phyloP scores from a whole-genome alignment of 495 filamentous ascomycete genomes.

The Sporormia fimetaria region DNA sequence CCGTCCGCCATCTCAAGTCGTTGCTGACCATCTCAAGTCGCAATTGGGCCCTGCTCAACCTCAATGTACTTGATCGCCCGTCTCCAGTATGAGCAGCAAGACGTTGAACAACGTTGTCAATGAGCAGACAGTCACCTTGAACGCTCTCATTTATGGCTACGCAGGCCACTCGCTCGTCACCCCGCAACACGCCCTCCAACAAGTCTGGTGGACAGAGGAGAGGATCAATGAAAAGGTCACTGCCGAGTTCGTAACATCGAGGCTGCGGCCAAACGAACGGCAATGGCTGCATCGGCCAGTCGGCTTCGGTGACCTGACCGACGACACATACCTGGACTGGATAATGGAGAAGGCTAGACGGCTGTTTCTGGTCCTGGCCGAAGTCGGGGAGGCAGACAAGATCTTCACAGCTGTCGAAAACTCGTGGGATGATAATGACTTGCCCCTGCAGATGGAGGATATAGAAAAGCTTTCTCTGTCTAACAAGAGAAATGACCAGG shows the following conservation, averaged over 20 bases:
- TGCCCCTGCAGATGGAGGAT: slow-evolving; percentile 64
- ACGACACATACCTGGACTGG: slow-evolving; percentile 87
- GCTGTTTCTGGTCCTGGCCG: slow-evolving; percentile 71
- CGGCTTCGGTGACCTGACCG: slow-evolving; percentile 79
- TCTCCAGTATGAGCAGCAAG: slow-evolving; percentile 23
- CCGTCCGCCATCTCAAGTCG: not conserved
- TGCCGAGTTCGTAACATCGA: slow-evolving; percentile 54
- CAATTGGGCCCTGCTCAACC: too few relatives aligned
- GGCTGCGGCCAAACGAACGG: slow-evolving; percentile 53
- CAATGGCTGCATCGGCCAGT: slow-evolving; percentile 56
- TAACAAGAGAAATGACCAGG: slow-evolving; percentile 44
- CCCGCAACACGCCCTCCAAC: slow-evolving; percentile 30
- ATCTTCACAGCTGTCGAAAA: slow-evolving; percentile 80
- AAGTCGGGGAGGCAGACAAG: slow-evolving; percentile 68
- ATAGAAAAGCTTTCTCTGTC: slow-evolving; percentile 58
- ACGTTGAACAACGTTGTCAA: slow-evolving; percentile 27
- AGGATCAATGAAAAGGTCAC: slow-evolving; percentile 63
- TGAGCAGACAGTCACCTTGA: slow-evolving; percentile 30
- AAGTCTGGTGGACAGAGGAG: slow-evolving; percentile 67
- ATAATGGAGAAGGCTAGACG: slow-evolving; percentile 67
- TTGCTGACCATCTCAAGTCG: too few relatives aligned
- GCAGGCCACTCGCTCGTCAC: slow-evolving; percentile 33
- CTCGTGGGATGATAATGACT: slow-evolving; percentile 79
- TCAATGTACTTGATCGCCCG: not conserved
- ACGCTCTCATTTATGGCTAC: slow-evolving; percentile 34